phyloP scores from a whole-genome alignment of 2,329 filamentous ascomycete genomes.

The Aspergillus sp. region DNA sequence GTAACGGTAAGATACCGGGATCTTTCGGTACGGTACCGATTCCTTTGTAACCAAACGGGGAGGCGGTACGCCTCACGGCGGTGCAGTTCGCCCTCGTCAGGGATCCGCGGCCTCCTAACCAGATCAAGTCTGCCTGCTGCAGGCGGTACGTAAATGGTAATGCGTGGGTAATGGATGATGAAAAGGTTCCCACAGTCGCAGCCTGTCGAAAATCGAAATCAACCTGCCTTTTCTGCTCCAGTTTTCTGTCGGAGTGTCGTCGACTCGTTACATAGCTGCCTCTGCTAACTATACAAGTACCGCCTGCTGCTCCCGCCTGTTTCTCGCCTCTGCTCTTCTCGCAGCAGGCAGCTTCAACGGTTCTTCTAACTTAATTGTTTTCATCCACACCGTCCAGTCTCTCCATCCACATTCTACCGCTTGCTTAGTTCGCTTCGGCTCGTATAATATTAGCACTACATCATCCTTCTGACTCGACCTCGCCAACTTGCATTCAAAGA shows the following conservation, averaged over 20 bases:
- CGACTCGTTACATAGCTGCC: background rate
- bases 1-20: conserved; percentile 17
- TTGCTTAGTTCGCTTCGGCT: background rate
- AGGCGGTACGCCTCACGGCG: background rate
- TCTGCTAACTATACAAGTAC: conserved; percentile 1
- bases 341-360: background rate
- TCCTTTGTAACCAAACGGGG: conserved; percentile 5
- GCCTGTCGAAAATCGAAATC: background rate
- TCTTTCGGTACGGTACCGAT: conserved; percentile 4
- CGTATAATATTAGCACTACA: background rate
- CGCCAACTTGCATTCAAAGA: conserved; percentile 5
- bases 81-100: background rate
- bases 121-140: background rate
- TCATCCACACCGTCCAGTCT: background rate
- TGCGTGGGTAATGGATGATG: conserved; percentile 5
- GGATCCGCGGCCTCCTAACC: background rate
- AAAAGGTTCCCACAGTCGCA: conserved; percentile 1
- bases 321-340: background rate
- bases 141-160: background rate
- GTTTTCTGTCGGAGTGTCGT: background rate
- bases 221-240: conserved; percentile 2
- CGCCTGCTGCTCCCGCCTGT: background rate
- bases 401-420: background rate
- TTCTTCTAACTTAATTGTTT: background rate
- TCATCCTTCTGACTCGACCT: conserved; percentile 2